These are phyloP conservation scores for Pichia pseudocactophila DNA, from an alignment of 805 yeast species.

Conservation along the genomic window DNA sequence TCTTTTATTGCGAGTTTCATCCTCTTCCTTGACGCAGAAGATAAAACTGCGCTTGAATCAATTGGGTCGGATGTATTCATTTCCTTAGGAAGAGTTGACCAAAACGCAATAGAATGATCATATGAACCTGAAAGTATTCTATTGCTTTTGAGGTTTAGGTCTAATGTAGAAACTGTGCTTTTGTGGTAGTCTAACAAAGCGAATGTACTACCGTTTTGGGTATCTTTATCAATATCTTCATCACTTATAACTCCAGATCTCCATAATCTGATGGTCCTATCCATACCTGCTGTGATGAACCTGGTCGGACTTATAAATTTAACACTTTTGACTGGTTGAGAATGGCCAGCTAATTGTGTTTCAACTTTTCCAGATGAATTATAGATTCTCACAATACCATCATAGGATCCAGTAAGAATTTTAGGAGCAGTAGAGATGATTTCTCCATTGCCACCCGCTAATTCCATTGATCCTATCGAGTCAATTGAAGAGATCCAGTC, in stretches of 20 bases:
- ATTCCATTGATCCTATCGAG: constrained; percentile 30
- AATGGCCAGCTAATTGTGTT: constrained; percentile 79
- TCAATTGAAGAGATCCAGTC: constrained; percentile 89
- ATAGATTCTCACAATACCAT: constrained; percentile 89
- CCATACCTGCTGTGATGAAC: constrained; percentile 80
- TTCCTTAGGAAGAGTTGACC: constrained; percentile 84
- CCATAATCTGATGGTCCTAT: constrained; percentile 86
- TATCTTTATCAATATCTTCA: constrained; percentile 38
- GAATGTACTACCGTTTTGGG: constrained; percentile 54
- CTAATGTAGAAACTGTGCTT: constrained; percentile 75
- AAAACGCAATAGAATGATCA: constrained; percentile 71
- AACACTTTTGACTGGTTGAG: constrained; percentile 77
- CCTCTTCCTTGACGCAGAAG: constrained; percentile 83
- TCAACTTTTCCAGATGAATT: constrained; percentile 71
- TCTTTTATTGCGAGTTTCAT: constrained; percentile 73
- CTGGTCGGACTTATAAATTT: constrained; percentile 69
- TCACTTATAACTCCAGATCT: constrained; percentile 42
- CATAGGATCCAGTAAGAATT: constrained; percentile 78
- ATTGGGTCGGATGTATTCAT: constrained; percentile 52
- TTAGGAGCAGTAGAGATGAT: constrained; percentile 35
- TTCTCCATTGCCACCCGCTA: constrained; percentile 24
- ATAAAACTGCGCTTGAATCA: constrained; percentile 32
- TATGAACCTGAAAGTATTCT: constrained; percentile 78
- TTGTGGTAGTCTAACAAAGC: constrained; percentile 88
- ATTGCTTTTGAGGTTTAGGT: constrained; percentile 42